Conservation (phyloP, 805 yeast genomes). For the Candida dendrica region DNA sequence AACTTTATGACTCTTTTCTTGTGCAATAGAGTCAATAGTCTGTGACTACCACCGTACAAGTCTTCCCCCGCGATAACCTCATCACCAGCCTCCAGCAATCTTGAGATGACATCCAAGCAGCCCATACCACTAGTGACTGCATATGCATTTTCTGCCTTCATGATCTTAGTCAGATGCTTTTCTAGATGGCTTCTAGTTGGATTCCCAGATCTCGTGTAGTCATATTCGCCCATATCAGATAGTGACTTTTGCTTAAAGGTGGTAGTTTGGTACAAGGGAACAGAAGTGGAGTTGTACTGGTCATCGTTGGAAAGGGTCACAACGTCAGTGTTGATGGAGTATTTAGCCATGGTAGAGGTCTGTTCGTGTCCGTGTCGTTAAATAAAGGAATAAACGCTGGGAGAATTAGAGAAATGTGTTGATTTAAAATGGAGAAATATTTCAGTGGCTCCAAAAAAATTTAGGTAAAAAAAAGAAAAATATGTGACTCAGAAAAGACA, state of each 20-base stretch:
- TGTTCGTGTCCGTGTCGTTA: too few species aligned
- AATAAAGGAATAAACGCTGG: too few species aligned
- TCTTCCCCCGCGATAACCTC: conserved; percentile 93
- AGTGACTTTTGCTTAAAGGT: conserved; percentile 80
- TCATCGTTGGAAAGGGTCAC: conserved; percentile 37
- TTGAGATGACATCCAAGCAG: conserved; percentile 76
- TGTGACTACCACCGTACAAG: conserved; percentile 88
- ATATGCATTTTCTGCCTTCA: conserved; percentile 68
- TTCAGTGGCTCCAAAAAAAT: too few species aligned
- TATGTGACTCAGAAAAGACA: too few species aligned
- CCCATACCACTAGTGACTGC: conserved; percentile 94
- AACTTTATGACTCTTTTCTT: conserved; percentile 59
- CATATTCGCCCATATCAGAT: conserved; percentile 72
- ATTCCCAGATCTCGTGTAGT: conserved; percentile 88
- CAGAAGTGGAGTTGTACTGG: conserved; percentile 70
- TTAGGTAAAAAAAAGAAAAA: too few species aligned
- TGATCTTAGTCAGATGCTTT: conserved; percentile 67
- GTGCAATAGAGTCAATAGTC: conserved; percentile 68
- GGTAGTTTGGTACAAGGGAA: conserved; percentile 91
- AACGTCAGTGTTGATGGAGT: conserved; percentile 10
- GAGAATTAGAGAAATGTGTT: too few species aligned
- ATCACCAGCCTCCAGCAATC: conserved; percentile 73
- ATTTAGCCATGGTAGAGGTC: neutral
- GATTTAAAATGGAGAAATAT: too few species aligned
- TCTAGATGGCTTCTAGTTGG: conserved; percentile 85